Base-by-base conservation (phyloP, 2,329 filamentous ascomycete genomes). In the Verticillium nubilum region DNA sequence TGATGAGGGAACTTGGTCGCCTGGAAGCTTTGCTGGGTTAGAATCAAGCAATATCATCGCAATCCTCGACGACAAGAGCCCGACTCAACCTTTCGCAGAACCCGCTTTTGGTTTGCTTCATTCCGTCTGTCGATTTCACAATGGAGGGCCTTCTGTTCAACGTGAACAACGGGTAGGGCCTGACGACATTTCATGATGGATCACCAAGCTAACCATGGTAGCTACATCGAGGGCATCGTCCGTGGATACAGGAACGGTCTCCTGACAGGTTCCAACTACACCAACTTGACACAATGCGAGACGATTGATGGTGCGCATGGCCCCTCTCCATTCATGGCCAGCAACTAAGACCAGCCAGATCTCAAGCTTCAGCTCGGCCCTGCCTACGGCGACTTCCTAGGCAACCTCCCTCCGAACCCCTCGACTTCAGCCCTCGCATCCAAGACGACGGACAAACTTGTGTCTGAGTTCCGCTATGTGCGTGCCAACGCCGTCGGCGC, bases 61-160 rank as follows among this genome's bases (percentile, higher is more conserved):
- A 54, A 2, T n/a, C 23, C 52, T 29, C 10, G 37, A 47, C 42
- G 42, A 7, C 42, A 10, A 10, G 23, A 47, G n/a, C 10, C 42
- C n/a, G n/a, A 23, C n/a, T 23, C n/a, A 12, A 47, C n/a, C 42
- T 19, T 12, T 23, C n/a, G 19, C 23, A 12, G 42, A 47, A 25
- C 28, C 9, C 52, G 4, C 9, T 23, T 2, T 53, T 28, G 52
- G 9, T 17, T 53, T 6, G 6, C 10, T n/a, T 28, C 15, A 28
- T 4, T 23, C 15, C n/a, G 19, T 25, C 42, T 42, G 29, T 35
- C 23, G 4, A 17, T 9, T 56, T 65, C 63, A 58, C 59, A 62
- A 97, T 96, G 92, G 92, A 97, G 82, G 92, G 92, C 61, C 87
- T 97, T 53, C 89, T 92, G 70, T 97, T 95, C 80, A 97, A 97